Conservation (phyloP, 164 flowering plant species). For the Nymphaea colorata region DNA sequence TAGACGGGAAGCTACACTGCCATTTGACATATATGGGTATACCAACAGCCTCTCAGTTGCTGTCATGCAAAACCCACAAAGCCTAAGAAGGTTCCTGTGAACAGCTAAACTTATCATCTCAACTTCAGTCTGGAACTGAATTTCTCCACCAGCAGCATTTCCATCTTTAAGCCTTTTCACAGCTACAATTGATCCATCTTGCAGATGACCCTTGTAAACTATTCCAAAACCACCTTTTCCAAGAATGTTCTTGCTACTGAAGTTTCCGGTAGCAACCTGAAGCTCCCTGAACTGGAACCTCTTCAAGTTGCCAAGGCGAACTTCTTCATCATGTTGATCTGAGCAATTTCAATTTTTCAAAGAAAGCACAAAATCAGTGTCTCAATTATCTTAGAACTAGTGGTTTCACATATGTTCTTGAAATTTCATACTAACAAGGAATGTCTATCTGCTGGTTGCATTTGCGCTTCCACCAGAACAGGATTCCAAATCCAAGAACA, state of each 20-base stretch:
- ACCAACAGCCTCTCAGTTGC: constrained; percentile 54
- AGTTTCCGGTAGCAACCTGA: constrained; percentile 51
- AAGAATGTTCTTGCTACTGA: constrained; percentile 60
- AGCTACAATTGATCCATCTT: constrained; percentile 60
- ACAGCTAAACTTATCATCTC: constrained; percentile 82
- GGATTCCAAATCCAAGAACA: constrained; percentile 52
- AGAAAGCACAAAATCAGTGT: neutral
- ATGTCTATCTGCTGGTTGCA: constrained; percentile 48
- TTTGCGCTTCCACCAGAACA: constrained; percentile 73
- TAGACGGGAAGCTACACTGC: constrained; percentile 75
- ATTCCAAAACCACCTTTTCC: constrained; percentile 77
- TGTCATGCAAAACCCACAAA: constrained; percentile 64
- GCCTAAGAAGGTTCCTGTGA: constrained; percentile 62
- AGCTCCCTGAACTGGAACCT: constrained; percentile 68
- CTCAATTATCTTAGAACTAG: too few relatives aligned
- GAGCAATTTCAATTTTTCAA: constrained; percentile 5
- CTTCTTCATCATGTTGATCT: constrained; percentile 48
- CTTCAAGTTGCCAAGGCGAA: constrained; percentile 59
- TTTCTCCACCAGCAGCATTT: constrained; percentile 58
- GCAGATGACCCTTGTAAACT: constrained; percentile 65
- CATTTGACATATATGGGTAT: constrained; percentile 78
- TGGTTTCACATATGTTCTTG: neutral
- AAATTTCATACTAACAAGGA: neutral
- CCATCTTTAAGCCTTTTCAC: constrained; percentile 82
- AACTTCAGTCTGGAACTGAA: constrained; percentile 76